Evolutionary conservation across 768 basidiomycete species (phyloP), one percentile per base, ranked within the genome.

Genomic region (Multifurca ochricompacta): DNA sequence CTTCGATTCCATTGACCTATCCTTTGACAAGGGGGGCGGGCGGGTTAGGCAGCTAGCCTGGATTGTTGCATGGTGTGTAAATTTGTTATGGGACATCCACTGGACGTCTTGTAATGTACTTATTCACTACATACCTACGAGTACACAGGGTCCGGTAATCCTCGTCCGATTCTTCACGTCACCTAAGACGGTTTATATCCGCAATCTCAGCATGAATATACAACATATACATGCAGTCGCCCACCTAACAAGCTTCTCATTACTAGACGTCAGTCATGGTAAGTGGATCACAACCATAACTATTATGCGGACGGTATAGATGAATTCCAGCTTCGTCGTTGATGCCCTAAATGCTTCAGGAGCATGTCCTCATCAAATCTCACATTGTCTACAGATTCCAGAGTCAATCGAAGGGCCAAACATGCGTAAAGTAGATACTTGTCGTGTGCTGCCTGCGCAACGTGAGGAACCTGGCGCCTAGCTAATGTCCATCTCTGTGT

Each of bases 1-100:
- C 39, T 61, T 42, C 58, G 59, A 27, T 44, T 59, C 40, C 48
- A 59, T 23, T 58, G 39, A 58, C 21, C 11, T 18, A 4, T 35
- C 25, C 3, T n/a, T n/a, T n/a, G n/a, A n/a, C n/a, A n/a, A n/a
- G 27, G 18, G 19, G 18, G 30, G 10, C 5, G 13, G 14, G 36
- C n/a, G n/a, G n/a, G n/a, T n/a, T n/a, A 10, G 0, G 40, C 40
- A 37, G 23, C 19, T 43, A 3, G 4, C 40, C 40, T 2, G 10
- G 16, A 32, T 34, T 13, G 46, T 34, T 19, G 21, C 45, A 16
- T 3, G 16, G 16, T 31, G 28, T 16, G 18, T 37, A 18, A 19
- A 25, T 44, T 55, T 25, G 18, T 16, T 23, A 23, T 19, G 34
- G 23, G 34, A 30, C 18, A 28, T 43, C 16, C 6, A 44, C 21